Base-by-base conservation (phyloP, 208 protist genomes). In the Wallacemonas rigidus region DNA sequence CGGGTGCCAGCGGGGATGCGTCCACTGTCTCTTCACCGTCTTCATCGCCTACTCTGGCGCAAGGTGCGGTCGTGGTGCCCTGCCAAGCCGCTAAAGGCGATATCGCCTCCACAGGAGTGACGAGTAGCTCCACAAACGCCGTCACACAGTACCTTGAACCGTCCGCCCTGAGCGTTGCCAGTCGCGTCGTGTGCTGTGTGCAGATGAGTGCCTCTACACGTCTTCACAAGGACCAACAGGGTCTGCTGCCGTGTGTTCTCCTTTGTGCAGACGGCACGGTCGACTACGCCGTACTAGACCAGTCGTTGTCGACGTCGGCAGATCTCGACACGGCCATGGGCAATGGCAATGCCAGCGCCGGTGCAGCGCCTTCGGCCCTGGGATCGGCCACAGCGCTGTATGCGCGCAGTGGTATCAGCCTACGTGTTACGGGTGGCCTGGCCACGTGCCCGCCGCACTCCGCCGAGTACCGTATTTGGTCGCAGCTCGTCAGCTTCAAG, bases 221-320 rank as follows among this genome's bases (percentile, higher is more conserved):
- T 12, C 45, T 40, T 71, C 73, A 55, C 72, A 72, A 61, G 54
- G 69, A 45, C 45, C 40, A 35, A 39, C 53, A 58, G 54, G 39
- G 11, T 45, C 65, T 11, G 53, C 11, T 17, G 55, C 75, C 74
- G 35, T 78, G 75, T 51, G 85, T 91, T 3, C 70, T 93, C 14
- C 63, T 91, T 8, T 83, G 90, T 63, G 75, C 76, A 17, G 63
- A 70, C 15, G 88, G 85, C 12, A 80, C 89, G 50, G 63, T 93
- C 3, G 85, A 93, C 76, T 93, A 91, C 75, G 81, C 80, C 55
- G 73, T 75, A 14, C 75, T 93, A 47, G 79, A 82, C 6, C 45
- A 50, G 45, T 14, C 26, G 26, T 26, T 26, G 26, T 26, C 26
- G 26, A n/a, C 55, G 5, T 26, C 26, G 2, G 39, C 53, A 48